Evolutionary conservation across 805 yeast genomes (phyloP).

Genomic region (Barnettozyma populi): DNA sequence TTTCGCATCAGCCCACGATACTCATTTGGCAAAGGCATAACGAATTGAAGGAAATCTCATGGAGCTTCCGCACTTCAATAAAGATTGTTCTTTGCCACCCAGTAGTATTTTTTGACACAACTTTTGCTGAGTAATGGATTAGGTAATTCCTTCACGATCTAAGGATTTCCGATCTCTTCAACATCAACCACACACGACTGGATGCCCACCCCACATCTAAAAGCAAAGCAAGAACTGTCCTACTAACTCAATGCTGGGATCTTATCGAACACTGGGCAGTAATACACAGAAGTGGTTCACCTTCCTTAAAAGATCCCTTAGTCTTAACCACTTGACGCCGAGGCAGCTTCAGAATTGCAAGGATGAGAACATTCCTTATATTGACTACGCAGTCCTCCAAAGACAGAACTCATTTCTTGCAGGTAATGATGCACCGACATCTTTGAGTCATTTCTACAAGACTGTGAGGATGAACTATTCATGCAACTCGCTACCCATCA

Average conservation of each 20-base stretch:
- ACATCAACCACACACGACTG: neutral
- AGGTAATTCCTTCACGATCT: neutral
- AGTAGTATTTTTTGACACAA: neutral
- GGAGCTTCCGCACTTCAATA: neutral
- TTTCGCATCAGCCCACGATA: conserved; percentile 19
- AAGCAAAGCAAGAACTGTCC: neutral
- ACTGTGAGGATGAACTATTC: neutral
- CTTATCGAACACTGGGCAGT: neutral
- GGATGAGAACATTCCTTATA: conserved; percentile 5
- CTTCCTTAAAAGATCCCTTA: neutral
- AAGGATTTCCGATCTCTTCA: neutral
- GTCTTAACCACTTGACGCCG: neutral
- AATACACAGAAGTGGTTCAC: neutral
- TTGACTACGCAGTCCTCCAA: conserved; percentile 4
- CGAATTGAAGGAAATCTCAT: neutral
- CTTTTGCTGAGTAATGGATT: neutral
- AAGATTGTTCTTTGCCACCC: neutral
- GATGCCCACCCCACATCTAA: neutral
- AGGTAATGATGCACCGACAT: neutral
- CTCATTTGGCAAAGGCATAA: conserved; percentile 17
- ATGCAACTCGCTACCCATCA: neutral
- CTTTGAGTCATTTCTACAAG: neutral
- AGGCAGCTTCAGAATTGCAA: neutral
- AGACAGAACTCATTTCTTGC: conserved; percentile 2
- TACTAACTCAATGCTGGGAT: neutral